Conservation (phyloP, 176 grass and related monocot genomes). For the Alopecurus myosuroides region DNA sequence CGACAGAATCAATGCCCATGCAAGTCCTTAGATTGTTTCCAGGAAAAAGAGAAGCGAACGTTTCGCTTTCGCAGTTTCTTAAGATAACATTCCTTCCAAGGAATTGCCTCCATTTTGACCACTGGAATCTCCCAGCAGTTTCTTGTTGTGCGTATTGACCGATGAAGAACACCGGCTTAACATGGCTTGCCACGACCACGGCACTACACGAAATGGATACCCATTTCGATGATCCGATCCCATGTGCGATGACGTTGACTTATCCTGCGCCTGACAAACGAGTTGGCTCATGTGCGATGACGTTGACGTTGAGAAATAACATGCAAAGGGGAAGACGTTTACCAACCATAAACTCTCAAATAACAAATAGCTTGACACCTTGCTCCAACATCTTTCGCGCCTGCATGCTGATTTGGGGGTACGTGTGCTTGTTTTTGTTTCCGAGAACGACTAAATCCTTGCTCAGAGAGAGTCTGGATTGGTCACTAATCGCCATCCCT, state of each 20-base stretch:
- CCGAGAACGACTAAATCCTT: no score
- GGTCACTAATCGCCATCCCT: no score
- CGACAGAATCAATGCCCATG: no score
- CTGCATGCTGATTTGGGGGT: no score
- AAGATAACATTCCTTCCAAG: not conserved
- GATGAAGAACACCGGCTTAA: not conserved
- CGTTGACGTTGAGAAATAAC: rapidly evolving
- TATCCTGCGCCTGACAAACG: not conserved
- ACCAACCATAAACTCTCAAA: not conserved
- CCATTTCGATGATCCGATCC: not conserved
- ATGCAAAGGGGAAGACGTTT: not conserved
- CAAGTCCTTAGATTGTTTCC: no score
- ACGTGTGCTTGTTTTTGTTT: no score
- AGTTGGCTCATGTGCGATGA: no score
- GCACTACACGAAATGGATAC: not conserved
- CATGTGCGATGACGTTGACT: not conserved
- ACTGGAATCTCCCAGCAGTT: not conserved
- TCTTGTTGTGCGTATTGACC: not conserved
- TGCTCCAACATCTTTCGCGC: no score
- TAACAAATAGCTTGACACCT: no score
- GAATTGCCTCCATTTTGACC: not conserved
- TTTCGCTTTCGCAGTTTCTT: no score
- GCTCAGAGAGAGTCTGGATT: no score
- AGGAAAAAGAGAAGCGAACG: no score
- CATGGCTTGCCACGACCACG: not conserved